Conservation (phyloP, 495 filamentous ascomycete genomes). For the Echria macrotheca region DNA sequence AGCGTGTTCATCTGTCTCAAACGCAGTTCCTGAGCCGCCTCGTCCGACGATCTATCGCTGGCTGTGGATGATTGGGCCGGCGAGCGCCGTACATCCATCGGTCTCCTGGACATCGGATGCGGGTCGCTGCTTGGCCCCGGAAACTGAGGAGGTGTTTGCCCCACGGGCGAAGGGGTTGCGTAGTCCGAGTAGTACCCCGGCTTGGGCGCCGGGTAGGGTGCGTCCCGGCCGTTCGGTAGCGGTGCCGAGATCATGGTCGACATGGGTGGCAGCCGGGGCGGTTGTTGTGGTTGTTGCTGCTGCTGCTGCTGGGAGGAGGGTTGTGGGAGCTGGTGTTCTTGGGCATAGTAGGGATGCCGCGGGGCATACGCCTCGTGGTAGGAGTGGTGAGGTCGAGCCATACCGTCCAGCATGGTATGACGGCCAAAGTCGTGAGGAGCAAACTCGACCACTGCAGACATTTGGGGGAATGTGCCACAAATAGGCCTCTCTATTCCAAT, state of each 20-base stretch:
- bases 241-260: conserved; percentile 27
- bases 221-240: conserved; percentile 21
- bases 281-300: conserved; percentile 16
- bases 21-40: conserved; percentile 27
- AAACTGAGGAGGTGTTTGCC: conserved; percentile 32
- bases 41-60: conserved; percentile 33
- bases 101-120: conserved; percentile 26
- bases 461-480: conserved; percentile 20
- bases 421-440: conserved; percentile 36
- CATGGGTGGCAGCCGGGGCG: conserved; percentile 27
- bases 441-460: conserved; percentile 37
- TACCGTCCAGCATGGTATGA: conserved; percentile 42
- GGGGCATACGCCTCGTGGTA: conserved; percentile 39
- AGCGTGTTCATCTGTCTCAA: conserved; percentile 22
- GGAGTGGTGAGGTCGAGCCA: conserved; percentile 40
- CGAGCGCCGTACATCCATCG: conserved; percentile 30
- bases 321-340: conserved; percentile 22
- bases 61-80: conserved; percentile 32
- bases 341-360: conserved; percentile 34
- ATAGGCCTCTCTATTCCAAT: background rate
- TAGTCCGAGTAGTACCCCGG: conserved; percentile 27
- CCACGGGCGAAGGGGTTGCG: conserved; percentile 32
- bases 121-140: conserved; percentile 31
- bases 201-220: conserved; percentile 18
- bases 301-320: conserved; percentile 10